A percentile compares a stretch with the other conserved stretches of the same genome.
Evolutionary conservation across 257 asterid species (phyloP).

Genomic region (Solanum medicagineum): DNA sequence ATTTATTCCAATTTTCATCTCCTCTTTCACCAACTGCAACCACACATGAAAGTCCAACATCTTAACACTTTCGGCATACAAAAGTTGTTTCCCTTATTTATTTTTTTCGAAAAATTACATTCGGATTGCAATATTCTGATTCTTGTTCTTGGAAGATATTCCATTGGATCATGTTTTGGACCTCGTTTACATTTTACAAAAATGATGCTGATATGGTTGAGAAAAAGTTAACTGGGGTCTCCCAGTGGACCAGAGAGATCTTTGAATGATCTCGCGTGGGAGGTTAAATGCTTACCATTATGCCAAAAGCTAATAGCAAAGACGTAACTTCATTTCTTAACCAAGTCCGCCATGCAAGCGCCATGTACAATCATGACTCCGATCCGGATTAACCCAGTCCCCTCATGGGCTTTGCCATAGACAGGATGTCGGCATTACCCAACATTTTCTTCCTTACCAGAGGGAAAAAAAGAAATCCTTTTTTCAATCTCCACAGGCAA

Average conservation of each 20-base stretch:
- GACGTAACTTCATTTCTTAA: no score
- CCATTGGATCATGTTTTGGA: neutral
- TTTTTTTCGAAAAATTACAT: neutral
- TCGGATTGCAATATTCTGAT: constrained; percentile 12
- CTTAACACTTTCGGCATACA: constrained; percentile 16
- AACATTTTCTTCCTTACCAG: neutral
- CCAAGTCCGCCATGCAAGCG: no score
- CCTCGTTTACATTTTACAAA: neutral
- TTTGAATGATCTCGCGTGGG: constrained; percentile 11
- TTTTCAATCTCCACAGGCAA: neutral
- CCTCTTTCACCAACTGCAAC: constrained; percentile 7
- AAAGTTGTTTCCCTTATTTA: neutral
- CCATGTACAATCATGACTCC: no score
- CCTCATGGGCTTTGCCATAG: no score
- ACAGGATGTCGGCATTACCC: no score
- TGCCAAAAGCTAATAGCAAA: no score
- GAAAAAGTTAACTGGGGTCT: neutral
- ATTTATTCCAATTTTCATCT: constrained; percentile 11
- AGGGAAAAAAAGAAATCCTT: neutral
- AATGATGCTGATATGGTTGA: neutral
- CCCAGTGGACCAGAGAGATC: constrained; percentile 6
- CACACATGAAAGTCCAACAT: constrained; percentile 2
- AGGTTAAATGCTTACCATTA: no score
- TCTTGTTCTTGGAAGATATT: constrained; percentile 1
- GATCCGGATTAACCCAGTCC: no score